phyloP scores from a whole-genome alignment of 148 eudicot species.

The Selenicereus undatus region DNA sequence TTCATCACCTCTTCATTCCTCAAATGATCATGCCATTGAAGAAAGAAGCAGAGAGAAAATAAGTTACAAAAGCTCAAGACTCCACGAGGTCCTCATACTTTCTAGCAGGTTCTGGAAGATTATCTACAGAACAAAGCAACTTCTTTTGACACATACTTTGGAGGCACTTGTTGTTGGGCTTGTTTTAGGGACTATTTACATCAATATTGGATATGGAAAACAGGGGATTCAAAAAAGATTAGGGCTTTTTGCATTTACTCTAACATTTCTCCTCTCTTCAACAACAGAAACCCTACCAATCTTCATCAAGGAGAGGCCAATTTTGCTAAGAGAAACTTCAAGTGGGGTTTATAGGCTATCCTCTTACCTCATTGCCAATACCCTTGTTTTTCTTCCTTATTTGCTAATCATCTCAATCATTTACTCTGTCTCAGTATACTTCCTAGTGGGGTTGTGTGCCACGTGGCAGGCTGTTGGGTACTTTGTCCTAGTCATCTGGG shows the following conservation, averaged over 20 bases:
- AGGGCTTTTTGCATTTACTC: conserved; percentile 89
- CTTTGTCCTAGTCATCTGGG: conserved; percentile 80
- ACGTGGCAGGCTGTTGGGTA: conserved; percentile 70
- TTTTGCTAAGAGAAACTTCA: conserved; percentile 83
- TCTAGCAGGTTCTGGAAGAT: conserved; percentile 69
- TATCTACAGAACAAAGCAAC: conserved; percentile 79
- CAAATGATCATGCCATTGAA: neutral
- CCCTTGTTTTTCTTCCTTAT: conserved; percentile 79
- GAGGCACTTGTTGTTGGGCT: conserved; percentile 81
- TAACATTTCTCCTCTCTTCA: conserved; percentile 85
- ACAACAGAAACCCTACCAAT: conserved; percentile 93
- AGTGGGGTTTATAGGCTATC: conserved; percentile 87
- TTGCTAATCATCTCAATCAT: conserved; percentile 54
- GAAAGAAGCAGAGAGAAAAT: conserved; percentile 20
- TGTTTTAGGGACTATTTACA: conserved; percentile 83
- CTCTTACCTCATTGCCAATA: conserved; percentile 72
- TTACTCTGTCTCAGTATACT: conserved; percentile 70
- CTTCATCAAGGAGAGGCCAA: conserved; percentile 84
- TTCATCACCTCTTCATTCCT: conserved; percentile 6
- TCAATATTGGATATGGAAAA: conserved; percentile 68
- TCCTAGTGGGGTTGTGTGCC: conserved; percentile 71
- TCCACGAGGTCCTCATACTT: conserved; percentile 62
- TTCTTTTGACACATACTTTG: conserved; percentile 66
- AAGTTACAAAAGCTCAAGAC: conserved; percentile 69
- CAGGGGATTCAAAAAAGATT: conserved; percentile 72